These are phyloP conservation scores for Amphirosellinia nigrospora DNA, from an alignment of 495 filamentous ascomycete species.

Conservation along the genomic window DNA sequence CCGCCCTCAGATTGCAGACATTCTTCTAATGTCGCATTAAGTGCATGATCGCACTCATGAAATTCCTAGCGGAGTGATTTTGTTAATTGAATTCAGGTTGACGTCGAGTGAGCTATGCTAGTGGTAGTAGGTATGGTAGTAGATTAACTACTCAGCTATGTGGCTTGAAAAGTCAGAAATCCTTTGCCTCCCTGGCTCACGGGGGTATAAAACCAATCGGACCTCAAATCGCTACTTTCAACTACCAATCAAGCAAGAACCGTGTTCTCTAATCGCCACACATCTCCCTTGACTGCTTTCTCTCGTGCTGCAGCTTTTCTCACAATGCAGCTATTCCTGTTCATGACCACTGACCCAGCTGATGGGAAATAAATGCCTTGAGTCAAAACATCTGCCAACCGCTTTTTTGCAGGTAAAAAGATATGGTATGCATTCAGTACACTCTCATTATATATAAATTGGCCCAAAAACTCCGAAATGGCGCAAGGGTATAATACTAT, in stretches of 20 bases:
- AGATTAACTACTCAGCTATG: neutral
- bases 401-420: neutral
- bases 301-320: neutral
- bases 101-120: too few species aligned
- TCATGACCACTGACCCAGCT: neutral
- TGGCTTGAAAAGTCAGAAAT: neutral
- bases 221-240: neutral
- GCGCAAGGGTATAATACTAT: conserved; percentile 13
- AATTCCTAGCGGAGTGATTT: too few species aligned
- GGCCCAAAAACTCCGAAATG: conserved; percentile 10
- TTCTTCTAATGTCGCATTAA: too few species aligned
- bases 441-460: neutral
- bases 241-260: neutral
- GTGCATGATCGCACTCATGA: too few species aligned
- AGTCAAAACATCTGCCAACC: neutral
- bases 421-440: neutral
- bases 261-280: neutral
- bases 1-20: too few species aligned
- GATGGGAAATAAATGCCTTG: neutral
- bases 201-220: neutral
- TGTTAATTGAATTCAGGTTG: too few species aligned
- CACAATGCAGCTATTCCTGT: neutral
- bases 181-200: neutral
- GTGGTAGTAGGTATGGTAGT: neutral
- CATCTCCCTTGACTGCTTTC: neutral